A percentile compares a stretch with the other conserved stretches of the same genome.
phyloP scores from a whole-genome alignment of 345 rosid genomes.

The Carallia brachiata region DNA sequence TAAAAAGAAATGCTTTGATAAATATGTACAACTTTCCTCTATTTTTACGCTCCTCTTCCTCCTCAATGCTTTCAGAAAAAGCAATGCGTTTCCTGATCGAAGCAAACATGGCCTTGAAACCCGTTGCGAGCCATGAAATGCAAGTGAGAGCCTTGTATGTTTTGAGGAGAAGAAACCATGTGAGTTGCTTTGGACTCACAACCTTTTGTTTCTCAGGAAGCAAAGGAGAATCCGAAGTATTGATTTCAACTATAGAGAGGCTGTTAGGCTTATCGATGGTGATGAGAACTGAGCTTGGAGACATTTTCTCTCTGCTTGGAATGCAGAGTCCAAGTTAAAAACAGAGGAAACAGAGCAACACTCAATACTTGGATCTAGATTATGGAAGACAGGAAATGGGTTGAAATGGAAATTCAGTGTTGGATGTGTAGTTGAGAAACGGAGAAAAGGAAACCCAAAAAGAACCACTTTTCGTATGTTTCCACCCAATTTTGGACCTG shows the following conservation, averaged over 20 bases:
- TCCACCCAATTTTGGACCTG: slow-evolving; percentile 15
- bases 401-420: slow-evolving; percentile 16
- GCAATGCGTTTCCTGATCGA: slow-evolving; percentile 64
- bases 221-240: slow-evolving; percentile 55
- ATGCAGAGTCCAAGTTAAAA: background rate
- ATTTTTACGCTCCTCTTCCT: slow-evolving; percentile 60
- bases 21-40: slow-evolving; percentile 69
- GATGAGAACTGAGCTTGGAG: slow-evolving; percentile 76
- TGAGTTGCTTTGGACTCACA: slow-evolving; percentile 67
- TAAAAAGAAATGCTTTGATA: slow-evolving; percentile 59
- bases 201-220: slow-evolving; percentile 67
- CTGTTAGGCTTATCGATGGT: slow-evolving; percentile 74
- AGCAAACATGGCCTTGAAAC: slow-evolving; percentile 30
- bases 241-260: slow-evolving; percentile 57
- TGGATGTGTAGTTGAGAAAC: slow-evolving; percentile 8
- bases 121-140: slow-evolving; percentile 55
- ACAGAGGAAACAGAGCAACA: slow-evolving; percentile 1
- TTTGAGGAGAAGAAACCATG: slow-evolving; percentile 76
- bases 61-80: slow-evolving; percentile 27
- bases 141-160: slow-evolving; percentile 54
- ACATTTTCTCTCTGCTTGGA: slow-evolving; percentile 39
- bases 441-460: background rate
- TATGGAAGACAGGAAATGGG: slow-evolving; percentile 6
- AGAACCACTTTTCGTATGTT: background rate
- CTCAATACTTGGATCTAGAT: slow-evolving; percentile 29